Base-by-base conservation (phyloP, 164 flowering plant species). In the Aristolochia fimbriata region DNA sequence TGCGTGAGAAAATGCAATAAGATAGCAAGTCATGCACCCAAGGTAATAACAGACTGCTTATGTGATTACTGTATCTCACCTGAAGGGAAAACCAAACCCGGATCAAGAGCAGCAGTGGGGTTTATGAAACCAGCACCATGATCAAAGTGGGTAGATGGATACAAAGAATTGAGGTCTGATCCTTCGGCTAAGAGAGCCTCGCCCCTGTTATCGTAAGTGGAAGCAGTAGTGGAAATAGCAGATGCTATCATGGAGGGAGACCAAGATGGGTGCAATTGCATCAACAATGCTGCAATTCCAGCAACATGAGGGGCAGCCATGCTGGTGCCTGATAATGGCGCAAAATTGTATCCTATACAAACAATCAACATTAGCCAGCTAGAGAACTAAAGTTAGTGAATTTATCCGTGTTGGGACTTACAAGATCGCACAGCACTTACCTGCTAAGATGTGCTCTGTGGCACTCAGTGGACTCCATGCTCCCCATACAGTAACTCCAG, bases 261-360 rank as follows among this genome's bases (percentile, higher is more conserved):
- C 97, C 96, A 93, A 15, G 86, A 68, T 16, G 94, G 92, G 69
- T 90, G 70, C 1, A 58, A 15, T 45, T 90, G 96, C 79, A 86
- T 90, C 62, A 93, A 71, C 7, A 90, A 78, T 46, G 97, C 97
- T 24, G 92, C 97, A 64, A 86, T 73, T 31, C 99, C 97, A 2
- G 80, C 91, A 17, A 93, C 78, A 66, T 93, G 99, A 43, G 97
- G 99, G 14, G 91, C 66, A 37, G 97, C 97, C 99, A 90, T 93
- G 76, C 99, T 90, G 25, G 99, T 86, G 14, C 99, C 97, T 55
- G 98, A 93, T 59, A 85, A 25, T 60, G 88, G 64, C 0, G 91
- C 97, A 66, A 82, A 93, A 62, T 62, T 69, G 64, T 79, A 41
- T 10, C 95, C 99, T 93, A 11, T 1, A 8, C 52, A 22, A 23